Evolutionary conservation across 805 yeast species (phyloP), one percentile per base, ranked within the genome.

Genomic region (Sugiyamaella marilandica): DNA sequence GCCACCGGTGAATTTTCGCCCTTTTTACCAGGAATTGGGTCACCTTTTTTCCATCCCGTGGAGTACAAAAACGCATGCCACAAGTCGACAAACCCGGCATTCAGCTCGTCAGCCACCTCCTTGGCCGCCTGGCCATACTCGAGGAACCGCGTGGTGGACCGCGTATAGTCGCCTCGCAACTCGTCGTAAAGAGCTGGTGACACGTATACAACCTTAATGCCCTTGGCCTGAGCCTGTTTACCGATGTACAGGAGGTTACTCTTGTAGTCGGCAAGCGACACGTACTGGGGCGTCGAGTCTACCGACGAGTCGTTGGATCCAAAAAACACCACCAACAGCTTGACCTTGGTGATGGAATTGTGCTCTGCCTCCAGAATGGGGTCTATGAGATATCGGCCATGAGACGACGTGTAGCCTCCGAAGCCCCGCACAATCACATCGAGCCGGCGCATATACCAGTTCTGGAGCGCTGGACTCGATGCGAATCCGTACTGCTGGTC

Each of bases 241-340:
- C 81, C 70, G 60, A 87, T 57, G 10, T 55, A 50, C 26, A 58
- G 61, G 55, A 78, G 70, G 61, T 89, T 89, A 13, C 64, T 67
- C 18, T 66, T 53, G 62, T 69, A 87, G 52, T 75, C 70, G 0
- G 67, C 76, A 2, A 84, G 16, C 1, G 80, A 78, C 10, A 87
- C 87, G 19, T 69, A 68, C 57, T 78, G 81, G 2, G 64, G 61
- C 10, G 50, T 49, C 3, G 76, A 76, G 0, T 64, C 71, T 8
- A 70, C 57, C 2, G 78, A 74, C 0, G 85, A 75, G 65, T 90
- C 97, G 63, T 90, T 90, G 11, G 96, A 79, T 2, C 97, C 97
- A 60, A 87, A 81, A 64, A 85, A 89, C 1, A 89, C 70, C 10
- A 82, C 79, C 54, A 81, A 72, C 39, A 57, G 39, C 51, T 53